Base-by-base conservation (phyloP, 2,329 filamentous ascomycete genomes). In the Trichoderma lentiforme region DNA sequence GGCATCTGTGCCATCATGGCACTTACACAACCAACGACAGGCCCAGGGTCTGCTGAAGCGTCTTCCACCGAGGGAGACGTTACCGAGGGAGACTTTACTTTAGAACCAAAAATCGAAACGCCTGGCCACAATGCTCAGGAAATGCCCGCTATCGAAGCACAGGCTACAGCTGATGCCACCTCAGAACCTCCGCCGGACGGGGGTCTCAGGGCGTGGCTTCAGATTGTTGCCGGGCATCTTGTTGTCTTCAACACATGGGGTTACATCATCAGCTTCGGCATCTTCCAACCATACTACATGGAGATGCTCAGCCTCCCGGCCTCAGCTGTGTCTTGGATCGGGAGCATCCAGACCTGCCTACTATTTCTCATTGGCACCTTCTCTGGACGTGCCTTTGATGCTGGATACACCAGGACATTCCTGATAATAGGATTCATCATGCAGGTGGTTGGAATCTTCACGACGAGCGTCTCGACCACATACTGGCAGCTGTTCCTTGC, bases 401-500 rank as follows among this genome's bases (percentile, higher is more conserved):
- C 80, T 2, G 85, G 85, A 0, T 82, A 84, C 70, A 80, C 79
- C 32, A 78, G 79, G 1, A 67, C 74, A 0, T 77, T 80, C 1
- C 72, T 85, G 1, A 71, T 81, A 0, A 73, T 76, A 0, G 82
- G 84, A 0, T 79, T 79, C 0, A 77, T 82, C 18, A 76, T 89
- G 34, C 84, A 88, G 70, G 73, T 85, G 0, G 28, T 84, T 0
- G 85, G 85, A 18, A 81, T 84, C 30, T 83, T 87, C 75, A 80
- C 82, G 75, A 84, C 84, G 9, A 85, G 83, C 36, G 76, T 85
- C 1, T 77, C 81, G 7, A 82, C 76, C 0, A 73, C 76, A 26
- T 86, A 86, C 75, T 86, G 83, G 82, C 84, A 87, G 60, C 72
- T 87, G 0, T 80, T 87, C 34, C 81, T 88, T 0, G 80, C 83